Conservation (phyloP, 2,329 filamentous ascomycete species). For the Neofusicoccum ribis region DNA sequence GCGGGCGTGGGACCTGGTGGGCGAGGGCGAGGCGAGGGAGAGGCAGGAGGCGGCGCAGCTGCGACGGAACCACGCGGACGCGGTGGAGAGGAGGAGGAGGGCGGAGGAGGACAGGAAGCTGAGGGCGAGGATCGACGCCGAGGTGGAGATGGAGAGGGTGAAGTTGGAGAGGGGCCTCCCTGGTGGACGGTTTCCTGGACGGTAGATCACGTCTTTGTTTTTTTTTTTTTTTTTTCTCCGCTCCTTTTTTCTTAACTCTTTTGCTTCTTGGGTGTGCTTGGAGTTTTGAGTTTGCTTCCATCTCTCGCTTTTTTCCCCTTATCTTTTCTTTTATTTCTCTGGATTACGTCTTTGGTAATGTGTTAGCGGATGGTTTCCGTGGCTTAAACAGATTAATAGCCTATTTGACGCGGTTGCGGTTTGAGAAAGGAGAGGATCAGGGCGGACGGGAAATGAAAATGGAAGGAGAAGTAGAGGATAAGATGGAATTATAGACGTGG, state of each 20-base stretch:
- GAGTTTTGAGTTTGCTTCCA: too few relatives aligned
- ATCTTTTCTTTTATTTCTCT: too few relatives aligned
- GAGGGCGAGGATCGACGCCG: background rate
- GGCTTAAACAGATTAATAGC: too few relatives aligned
- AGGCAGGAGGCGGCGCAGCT: background rate
- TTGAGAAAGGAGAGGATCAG: background rate
- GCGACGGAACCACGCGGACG: too few relatives aligned
- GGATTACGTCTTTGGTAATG: too few relatives aligned
- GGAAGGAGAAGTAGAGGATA: background rate
- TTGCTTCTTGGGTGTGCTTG: background rate
- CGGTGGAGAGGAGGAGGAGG: background rate
- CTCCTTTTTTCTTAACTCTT: background rate
- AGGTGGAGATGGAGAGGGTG: background rate
- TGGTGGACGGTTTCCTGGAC: background rate
- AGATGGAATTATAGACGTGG: background rate
- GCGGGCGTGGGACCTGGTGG: background rate
- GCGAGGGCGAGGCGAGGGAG: background rate
- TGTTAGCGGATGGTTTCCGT: too few relatives aligned
- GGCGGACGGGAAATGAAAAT: background rate
- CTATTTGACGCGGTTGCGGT: too few relatives aligned
- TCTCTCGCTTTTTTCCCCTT: too few relatives aligned
- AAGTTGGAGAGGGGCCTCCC: background rate
- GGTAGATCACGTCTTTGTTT: too few relatives aligned
- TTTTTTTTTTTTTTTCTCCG: background rate
- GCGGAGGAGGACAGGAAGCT: background rate